Base-by-base conservation (phyloP, 441 rosid species). In the Gossypium trilobum region DNA sequence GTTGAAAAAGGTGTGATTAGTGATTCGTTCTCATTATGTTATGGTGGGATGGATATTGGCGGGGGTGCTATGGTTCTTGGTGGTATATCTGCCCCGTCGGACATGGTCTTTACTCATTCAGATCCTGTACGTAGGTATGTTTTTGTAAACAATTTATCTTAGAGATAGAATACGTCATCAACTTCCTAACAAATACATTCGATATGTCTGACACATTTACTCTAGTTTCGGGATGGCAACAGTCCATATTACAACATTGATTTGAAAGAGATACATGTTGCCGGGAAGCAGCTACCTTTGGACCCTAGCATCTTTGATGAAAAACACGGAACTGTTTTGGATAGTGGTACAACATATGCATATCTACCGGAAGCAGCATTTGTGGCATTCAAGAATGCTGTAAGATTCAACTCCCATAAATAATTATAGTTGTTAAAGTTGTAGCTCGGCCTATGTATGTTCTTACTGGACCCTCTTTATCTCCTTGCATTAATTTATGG, bases 41-140 rank as follows among this genome's bases (percentile, higher is more conserved):
- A 89, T 70, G 99, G 99, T 71, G 99, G 97, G 68, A 92, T 94
- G 96, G 88, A 82, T 78, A 54, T 90, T 54, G 99, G 97, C 44
- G 96, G 97, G 2, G 97, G 97, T 25, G 87, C 99, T 0, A 94
- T 94, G 99, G 84, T 92, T 84, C 99, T 94, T 75, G 99, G 99
- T 1, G 87, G 84, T 61, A 84, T 90, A 48, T 72, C 85, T 71
- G 80, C 88, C 39, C 97, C 96, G 0, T 54, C 87, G 46, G 90
- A 85, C 73, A 90, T 87, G 93, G 84, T 85, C 14, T 90, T 89
- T 82, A 74, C 90, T 1, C 63, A 79, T 73, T 94, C 93, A 0
- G 91, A 92, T 73, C 87, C 91, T 9, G 77, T 50, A 5, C 93
- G 97, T 78, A 93, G 98, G 97, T 91, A 83, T 72, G 90, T 77